A percentile compares a stretch with the other conserved stretches of the same genome.
These are phyloP conservation scores for Polygonum maritimum DNA, from an alignment of 148 eudicot species.

Conservation along the genomic window DNA sequence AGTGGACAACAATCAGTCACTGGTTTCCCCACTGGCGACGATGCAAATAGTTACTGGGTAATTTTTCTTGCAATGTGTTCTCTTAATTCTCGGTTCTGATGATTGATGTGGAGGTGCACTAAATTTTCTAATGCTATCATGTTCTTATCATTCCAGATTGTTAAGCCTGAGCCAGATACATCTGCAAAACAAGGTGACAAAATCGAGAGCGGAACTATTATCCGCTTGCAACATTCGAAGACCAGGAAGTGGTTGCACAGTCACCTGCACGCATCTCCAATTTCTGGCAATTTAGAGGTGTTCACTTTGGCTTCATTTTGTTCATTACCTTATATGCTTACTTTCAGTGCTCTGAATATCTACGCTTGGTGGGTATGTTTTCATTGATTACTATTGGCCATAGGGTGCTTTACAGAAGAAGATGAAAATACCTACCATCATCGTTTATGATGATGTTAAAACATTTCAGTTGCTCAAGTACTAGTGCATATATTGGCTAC, in stretches of 20 bases:
- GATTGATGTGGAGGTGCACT: background rate
- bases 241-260: slow-evolving; percentile 90
- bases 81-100: background rate
- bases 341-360: background rate
- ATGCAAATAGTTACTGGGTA: slow-evolving; percentile 96
- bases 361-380: background rate
- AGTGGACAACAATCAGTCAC: slow-evolving; percentile 99
- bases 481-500: background rate
- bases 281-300: slow-evolving; percentile 93
- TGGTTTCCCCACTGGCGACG: slow-evolving; percentile 82
- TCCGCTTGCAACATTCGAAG: slow-evolving; percentile 80
- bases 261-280: slow-evolving; percentile 86
- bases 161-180: slow-evolving; percentile 51
- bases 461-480: background rate
- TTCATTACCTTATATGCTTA: background rate
- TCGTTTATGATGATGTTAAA: background rate
- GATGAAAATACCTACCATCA: background rate
- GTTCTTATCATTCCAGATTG: slow-evolving; percentile 27
- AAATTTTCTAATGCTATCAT: background rate
- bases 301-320: background rate
- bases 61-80: slow-evolving; percentile 8
- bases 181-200: slow-evolving; percentile 67
- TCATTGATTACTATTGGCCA: background rate
- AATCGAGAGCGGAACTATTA: slow-evolving; percentile 53
- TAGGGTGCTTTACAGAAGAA: background rate